Evolutionary conservation across 192 early-diverging fungal species (phyloP), one percentile per base, ranked within the genome.

Genomic region (Umbelopsis sp.): DNA sequence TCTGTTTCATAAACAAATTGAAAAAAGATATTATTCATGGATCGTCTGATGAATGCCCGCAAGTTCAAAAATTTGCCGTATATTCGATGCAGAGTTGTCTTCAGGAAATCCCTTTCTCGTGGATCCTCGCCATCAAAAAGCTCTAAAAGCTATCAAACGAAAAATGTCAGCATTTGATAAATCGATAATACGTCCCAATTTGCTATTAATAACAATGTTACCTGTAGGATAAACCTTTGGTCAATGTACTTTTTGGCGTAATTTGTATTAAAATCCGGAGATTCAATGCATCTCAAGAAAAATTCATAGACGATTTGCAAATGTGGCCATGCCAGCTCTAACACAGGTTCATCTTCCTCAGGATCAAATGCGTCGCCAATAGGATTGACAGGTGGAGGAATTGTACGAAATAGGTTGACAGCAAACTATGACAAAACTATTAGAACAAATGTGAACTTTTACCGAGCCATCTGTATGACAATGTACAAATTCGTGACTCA

Each of bases 51-150:
- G 78, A 97, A 98, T 29, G 97, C 97, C 29, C 98, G 88, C 72
- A 98, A 84, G 74, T 95, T 96, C 65, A 99, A 82, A 80, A 99
- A 97, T 79, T 99, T 99, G 45, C 98, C 98, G 80, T 99, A 99
- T 32, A 99, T 94, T 22, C 98, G 82, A 80, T 99, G 98, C 66
- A 99, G 81, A 14, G 95, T 98, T 7, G 98, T 99, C 73, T 99
- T 99, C 45, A 98, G 84, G 74, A 97, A 97, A 83, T 99, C 98
- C 54, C 98, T 90, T 86, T 99, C 98, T 62, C 97, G 86, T 14
- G 97, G 96, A 84, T 99, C 98, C 79, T 99, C 98, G 72, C 93
- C 94, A 77, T 99, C 97, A 81, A 99, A 99, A n/a, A 99, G 81
- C 52, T 97, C 96, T 70, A 99, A 82, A 9, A 99, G 83, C 95